A percentile compares a stretch with the other conserved stretches of the same genome.
Conservation (phyloP, 1,139 yeast genomes). For the Pichia sp. region DNA sequence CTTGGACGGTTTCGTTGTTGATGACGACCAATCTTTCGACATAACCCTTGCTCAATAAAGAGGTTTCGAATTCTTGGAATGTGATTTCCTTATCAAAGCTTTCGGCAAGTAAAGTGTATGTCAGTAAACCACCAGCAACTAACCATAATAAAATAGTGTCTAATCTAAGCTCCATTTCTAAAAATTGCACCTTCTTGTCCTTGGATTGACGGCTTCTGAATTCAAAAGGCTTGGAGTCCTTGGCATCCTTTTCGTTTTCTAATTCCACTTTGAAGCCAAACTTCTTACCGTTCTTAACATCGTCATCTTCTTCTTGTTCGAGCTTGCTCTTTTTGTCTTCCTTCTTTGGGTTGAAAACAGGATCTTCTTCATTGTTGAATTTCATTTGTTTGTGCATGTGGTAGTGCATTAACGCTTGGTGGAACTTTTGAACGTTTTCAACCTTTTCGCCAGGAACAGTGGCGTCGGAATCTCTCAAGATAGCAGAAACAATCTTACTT, state of each 20-base stretch:
- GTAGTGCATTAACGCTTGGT: conserved; percentile 30
- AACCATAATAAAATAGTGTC: conserved; percentile 26
- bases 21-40: conserved; percentile 68
- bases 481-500: conserved; percentile 27
- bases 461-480: conserved; percentile 27
- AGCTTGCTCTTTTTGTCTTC: conserved; percentile 6
- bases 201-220: conserved; percentile 19
- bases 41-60: conserved; percentile 60
- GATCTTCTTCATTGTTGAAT: conserved; percentile 18
- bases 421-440: conserved; percentile 31
- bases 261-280: conserved; percentile 20
- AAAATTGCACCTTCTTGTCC: conserved; percentile 15
- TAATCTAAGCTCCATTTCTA: conserved; percentile 22
- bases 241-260: conserved; percentile 13
- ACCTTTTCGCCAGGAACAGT: conserved; percentile 30
- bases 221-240: conserved; percentile 15
- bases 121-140: conserved; percentile 21
- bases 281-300: conserved; percentile 10
- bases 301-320: conserved; percentile 5
- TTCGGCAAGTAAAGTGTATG: conserved; percentile 22
- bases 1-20: conserved; percentile 63
- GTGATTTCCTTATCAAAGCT: conserved; percentile 49
- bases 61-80: conserved; percentile 72
- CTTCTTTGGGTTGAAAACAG: conserved; percentile 17
- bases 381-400: conserved; percentile 29